Conservation (phyloP, 768 basidiomycete species). For the Collybiopsis luxurians region DNA sequence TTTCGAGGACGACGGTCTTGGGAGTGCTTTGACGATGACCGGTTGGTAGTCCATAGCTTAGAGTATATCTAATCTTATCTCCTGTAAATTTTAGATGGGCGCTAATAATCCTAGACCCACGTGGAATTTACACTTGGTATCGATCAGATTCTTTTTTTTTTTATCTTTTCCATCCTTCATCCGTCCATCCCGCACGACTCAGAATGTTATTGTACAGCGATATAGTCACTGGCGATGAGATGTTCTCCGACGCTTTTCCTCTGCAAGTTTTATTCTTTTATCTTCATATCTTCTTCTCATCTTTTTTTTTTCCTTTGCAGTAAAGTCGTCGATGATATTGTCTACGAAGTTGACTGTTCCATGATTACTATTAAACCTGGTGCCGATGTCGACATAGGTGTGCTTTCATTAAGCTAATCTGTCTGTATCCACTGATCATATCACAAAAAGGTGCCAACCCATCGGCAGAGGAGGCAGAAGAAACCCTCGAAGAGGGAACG, state of each 20-base stretch:
- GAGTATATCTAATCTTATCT: too few relatives aligned
- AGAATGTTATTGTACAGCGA: conserved; percentile 77
- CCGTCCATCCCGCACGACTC: conserved; percentile 8
- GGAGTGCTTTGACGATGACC: conserved; percentile 62
- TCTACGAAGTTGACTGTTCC: conserved; percentile 84
- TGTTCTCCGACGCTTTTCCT: conserved; percentile 93
- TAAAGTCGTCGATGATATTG: conserved; percentile 74
- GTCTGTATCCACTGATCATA: not conserved
- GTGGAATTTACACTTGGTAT: conserved; percentile 9
- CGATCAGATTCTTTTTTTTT: conserved; percentile 24
- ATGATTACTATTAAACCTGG: conserved; percentile 69
- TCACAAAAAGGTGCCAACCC: conserved; percentile 77
- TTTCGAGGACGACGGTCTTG: conserved; percentile 48
- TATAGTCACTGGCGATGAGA: conserved; percentile 78
- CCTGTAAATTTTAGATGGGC: too few relatives aligned
- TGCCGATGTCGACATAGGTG: conserved; percentile 86
- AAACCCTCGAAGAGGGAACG: conserved; percentile 79
- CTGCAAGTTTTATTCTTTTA: conserved; percentile 46
- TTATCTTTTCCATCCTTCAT: conserved; percentile 17
- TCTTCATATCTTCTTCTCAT: not conserved
- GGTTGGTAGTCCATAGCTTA: conserved; percentile 74
- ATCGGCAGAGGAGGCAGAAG: conserved; percentile 83
- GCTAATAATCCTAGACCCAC: not conserved
- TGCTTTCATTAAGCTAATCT: conserved; percentile 15
- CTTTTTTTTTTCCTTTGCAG: conserved; percentile 35